These are phyloP conservation scores for Xylariomycetidae sp. DNA, from an alignment of 2,329 filamentous ascomycete species.

Conservation along the genomic window DNA sequence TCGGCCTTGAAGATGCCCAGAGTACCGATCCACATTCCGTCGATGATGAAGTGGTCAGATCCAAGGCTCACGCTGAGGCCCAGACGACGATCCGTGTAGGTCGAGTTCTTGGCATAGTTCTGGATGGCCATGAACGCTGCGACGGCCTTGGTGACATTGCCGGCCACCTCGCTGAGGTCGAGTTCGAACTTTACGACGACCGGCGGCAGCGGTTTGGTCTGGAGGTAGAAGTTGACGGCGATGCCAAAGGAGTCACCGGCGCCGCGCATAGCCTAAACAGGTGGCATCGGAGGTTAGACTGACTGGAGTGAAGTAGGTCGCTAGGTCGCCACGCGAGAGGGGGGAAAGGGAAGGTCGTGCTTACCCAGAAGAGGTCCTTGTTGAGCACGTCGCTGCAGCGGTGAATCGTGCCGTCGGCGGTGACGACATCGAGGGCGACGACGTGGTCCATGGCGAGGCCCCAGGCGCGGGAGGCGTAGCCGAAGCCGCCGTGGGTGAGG, in stretches of 20 bases:
- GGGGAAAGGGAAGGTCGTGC: too few relatives aligned
- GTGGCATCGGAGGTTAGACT: too few relatives aligned
- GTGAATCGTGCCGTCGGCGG: constrained; percentile 24
- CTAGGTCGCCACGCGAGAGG: too few relatives aligned
- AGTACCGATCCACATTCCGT: constrained; percentile 28
- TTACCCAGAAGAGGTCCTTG: constrained; percentile 22
- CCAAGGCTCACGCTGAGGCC: constrained; percentile 22
- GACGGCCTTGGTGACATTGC: constrained; percentile 12
- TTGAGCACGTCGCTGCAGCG: constrained; percentile 11
- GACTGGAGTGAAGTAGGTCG: neutral
- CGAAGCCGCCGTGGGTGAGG: constrained; percentile 40
- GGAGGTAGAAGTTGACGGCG: constrained; percentile 29
- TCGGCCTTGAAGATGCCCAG: constrained; percentile 14
- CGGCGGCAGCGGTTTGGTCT: constrained; percentile 26
- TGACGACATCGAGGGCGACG: constrained; percentile 40
- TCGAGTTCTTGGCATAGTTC: constrained; percentile 26
- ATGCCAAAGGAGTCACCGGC: constrained; percentile 35
- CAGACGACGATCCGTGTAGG: constrained; percentile 23
- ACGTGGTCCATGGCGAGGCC: constrained; percentile 46
- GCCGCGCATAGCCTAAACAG: constrained; percentile 32
- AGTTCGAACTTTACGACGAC: constrained; percentile 31
- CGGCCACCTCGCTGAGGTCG: constrained; percentile 10
- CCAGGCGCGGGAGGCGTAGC: constrained; percentile 38
- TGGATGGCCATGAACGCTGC: constrained; percentile 21
- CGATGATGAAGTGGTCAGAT: constrained; percentile 19